Conservation (phyloP, 2,329 filamentous ascomycete species). For the Neofusicoccum sp. region DNA sequence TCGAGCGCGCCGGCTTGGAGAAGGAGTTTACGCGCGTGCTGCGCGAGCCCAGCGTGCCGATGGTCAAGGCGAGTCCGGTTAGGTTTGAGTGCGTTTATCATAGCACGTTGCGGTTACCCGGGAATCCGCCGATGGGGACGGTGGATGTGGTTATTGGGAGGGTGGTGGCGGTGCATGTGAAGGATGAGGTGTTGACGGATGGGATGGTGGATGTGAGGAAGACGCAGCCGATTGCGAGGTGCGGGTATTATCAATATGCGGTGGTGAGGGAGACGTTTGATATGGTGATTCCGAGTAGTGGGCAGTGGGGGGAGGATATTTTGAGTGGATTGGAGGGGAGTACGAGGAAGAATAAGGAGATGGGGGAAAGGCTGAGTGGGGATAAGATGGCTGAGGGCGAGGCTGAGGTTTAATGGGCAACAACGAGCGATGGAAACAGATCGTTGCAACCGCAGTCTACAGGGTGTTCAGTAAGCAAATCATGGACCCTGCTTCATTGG, state of each 20-base stretch:
- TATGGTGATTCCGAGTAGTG: conserved; percentile 52
- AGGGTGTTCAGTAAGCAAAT: too few species aligned
- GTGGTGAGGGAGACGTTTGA: conserved; percentile 61
- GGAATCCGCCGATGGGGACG: conserved; percentile 59
- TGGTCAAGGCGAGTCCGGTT: conserved; percentile 41
- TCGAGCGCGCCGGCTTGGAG: conserved; percentile 51
- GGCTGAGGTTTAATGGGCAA: neutral
- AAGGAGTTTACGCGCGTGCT: conserved; percentile 49
- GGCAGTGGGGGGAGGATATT: conserved; percentile 34
- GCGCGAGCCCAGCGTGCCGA: conserved; percentile 6
- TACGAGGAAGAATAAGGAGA: conserved; percentile 27
- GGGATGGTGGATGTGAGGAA: conserved; percentile 60
- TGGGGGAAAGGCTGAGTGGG: neutral
- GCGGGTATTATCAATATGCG: conserved; percentile 63
- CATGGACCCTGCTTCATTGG: too few species aligned
- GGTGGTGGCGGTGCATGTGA: conserved; percentile 61
- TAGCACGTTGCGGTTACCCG: conserved; percentile 57
- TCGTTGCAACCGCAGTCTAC: too few species aligned
- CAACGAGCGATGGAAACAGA: too few species aligned
- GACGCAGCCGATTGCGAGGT: conserved; percentile 62
- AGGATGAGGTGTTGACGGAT: conserved; percentile 57
- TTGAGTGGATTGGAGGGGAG: conserved; percentile 45
- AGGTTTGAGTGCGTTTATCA: conserved; percentile 41
- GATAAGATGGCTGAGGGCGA: conserved; percentile 21
- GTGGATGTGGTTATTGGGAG: conserved; percentile 61